A percentile compares a stretch with the other conserved stretches of the same genome.
Conservation (phyloP, 306 rosid species). For the Rubus parviflorus region DNA sequence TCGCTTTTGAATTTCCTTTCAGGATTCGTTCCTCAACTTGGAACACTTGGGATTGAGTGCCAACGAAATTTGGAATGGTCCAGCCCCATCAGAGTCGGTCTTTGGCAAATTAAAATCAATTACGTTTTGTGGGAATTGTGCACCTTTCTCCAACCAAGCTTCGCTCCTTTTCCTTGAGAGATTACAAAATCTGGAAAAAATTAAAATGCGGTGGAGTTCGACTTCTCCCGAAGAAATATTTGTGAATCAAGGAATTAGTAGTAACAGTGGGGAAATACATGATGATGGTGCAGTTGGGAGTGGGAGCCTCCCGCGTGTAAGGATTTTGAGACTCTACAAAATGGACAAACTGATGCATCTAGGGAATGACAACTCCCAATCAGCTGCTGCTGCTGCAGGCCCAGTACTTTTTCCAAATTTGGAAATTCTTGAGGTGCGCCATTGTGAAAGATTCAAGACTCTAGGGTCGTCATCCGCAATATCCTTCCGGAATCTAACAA, state of each 20-base stretch:
- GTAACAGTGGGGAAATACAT: not conserved
- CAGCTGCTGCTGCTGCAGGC: not conserved
- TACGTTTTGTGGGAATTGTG: not conserved
- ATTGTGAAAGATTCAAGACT: not conserved
- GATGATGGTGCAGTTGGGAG: not conserved
- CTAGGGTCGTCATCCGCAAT: not conserved
- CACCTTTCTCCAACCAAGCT: not conserved
- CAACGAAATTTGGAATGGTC: not conserved
- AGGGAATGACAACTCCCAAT: not conserved
- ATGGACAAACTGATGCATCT: not conserved
- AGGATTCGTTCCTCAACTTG: not conserved
- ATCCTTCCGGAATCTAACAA: not conserved
- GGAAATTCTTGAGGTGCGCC: fast-evolving
- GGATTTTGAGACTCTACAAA: fast-evolving
- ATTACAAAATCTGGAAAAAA: not conserved
- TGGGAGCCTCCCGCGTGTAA: not conserved
- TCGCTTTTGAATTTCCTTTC: not conserved
- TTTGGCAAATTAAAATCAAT: not conserved
- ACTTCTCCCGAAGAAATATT: not conserved
- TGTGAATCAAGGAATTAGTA: not conserved
- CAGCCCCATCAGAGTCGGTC: not conserved
- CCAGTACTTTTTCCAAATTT: not conserved
- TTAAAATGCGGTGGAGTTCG: not conserved
- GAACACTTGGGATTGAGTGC: fast-evolving
- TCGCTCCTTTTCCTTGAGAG: not conserved